Percentiles rank a stretch among this genome's conserved stretches.
Evolutionary conservation across 768 basidiomycete species (phyloP).

Genomic region (Mycena pura): DNA sequence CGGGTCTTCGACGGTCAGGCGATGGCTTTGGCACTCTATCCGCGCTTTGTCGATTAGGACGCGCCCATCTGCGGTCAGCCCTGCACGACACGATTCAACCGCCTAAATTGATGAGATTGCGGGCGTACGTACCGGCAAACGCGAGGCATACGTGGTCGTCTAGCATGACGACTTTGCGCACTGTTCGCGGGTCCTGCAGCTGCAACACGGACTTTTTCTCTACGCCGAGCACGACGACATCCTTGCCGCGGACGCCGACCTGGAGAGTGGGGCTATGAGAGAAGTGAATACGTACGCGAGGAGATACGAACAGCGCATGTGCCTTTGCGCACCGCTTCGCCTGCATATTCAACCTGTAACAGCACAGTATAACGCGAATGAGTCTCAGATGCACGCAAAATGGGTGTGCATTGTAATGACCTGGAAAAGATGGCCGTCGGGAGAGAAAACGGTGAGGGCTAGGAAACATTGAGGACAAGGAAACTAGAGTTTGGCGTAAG

Average conservation of each 20-base stretch:
- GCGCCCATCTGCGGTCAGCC: constrained; percentile 96
- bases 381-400: constrained; percentile 15
- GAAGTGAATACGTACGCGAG: constrained; percentile 8
- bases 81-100: constrained; percentile 50
- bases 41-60: constrained; percentile 98
- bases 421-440: constrained; percentile 99
- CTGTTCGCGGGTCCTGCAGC: constrained; percentile 96
- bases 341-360: constrained; percentile 93
- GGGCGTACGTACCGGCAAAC: constrained; percentile 81
- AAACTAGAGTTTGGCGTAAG: neutral
- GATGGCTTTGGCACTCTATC: constrained; percentile 96
- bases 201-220: constrained; percentile 99
- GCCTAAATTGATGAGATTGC: constrained; percentile 4
- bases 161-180: constrained; percentile 97
- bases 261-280: constrained; percentile 36
- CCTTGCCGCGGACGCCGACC: constrained; percentile 96
- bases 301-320: constrained; percentile 83
- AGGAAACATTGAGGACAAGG: neutral
- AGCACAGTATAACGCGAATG: constrained; percentile 31
- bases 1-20: constrained; percentile 96
- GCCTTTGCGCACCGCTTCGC: constrained; percentile 96
- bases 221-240: constrained; percentile 95
- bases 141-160: constrained; percentile 98
- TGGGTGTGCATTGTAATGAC: constrained; percentile 46
- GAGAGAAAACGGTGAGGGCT: constrained; percentile 98